Percentiles rank a stretch among this genome's conserved stretches.
These are phyloP conservation scores for Emydomyces testavorans DNA, from an alignment of 2,329 filamentous ascomycete species.

Conservation along the genomic window DNA sequence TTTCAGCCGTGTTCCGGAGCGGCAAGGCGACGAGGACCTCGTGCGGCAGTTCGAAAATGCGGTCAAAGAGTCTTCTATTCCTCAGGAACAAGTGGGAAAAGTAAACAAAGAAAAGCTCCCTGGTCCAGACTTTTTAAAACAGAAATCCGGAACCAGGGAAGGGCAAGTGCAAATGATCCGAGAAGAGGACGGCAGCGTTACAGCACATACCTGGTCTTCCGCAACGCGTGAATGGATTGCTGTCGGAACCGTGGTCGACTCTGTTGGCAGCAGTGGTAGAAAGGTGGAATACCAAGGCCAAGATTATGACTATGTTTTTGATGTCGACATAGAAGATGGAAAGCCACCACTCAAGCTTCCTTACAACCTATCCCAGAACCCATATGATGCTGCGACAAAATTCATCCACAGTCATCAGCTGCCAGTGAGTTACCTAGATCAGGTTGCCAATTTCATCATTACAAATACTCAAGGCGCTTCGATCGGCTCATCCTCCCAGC, in stretches of 20 bases:
- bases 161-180: constrained; percentile 89
- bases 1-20: constrained; percentile 62
- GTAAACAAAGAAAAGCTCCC: constrained; percentile 90
- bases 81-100: constrained; percentile 67
- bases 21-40: constrained; percentile 56
- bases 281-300: constrained; percentile 69
- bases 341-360: constrained; percentile 88
- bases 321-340: constrained; percentile 90
- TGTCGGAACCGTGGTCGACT: constrained; percentile 88
- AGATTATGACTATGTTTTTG: constrained; percentile 92
- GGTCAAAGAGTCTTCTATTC: constrained; percentile 73
- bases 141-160: constrained; percentile 82
- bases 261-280: constrained; percentile 68
- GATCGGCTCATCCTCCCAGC: constrained; percentile 61
- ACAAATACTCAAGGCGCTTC: constrained; percentile 80
- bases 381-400: constrained; percentile 80
- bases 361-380: constrained; percentile 84
- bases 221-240: constrained; percentile 65
- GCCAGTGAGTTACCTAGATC: constrained; percentile 75
- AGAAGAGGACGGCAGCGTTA: constrained; percentile 67
- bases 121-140: constrained; percentile 71
- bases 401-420: constrained; percentile 85
- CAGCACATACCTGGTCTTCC: constrained; percentile 77
- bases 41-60: constrained; percentile 68
- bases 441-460: constrained; percentile 84